Evolutionary conservation across 179 eudicot genomes (phyloP).

Genomic region (Monotropa hypopitys): DNA sequence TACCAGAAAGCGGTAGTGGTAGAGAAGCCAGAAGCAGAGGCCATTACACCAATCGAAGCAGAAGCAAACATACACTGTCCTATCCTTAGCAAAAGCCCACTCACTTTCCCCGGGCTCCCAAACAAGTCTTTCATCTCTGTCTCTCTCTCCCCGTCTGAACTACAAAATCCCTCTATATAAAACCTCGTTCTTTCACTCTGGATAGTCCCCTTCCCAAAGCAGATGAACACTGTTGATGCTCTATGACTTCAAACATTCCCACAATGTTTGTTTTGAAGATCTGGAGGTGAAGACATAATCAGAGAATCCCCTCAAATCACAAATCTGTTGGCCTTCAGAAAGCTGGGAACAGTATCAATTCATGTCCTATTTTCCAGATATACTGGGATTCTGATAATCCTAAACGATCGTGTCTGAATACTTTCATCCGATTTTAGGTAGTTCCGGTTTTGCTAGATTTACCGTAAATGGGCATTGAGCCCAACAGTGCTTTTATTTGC

Average conservation of each 20-base stretch:
- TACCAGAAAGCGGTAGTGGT: conserved; percentile 90
- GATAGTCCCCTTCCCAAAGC: neutral
- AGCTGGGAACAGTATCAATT: neutral
- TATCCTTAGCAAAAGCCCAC: conserved; percentile 61
- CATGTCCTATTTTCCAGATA: neutral
- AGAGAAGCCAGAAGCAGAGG: conserved; percentile 63
- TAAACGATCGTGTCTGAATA: too few species aligned
- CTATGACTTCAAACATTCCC: conserved; percentile 1
- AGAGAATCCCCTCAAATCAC: neutral
- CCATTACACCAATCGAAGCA: conserved; percentile 66
- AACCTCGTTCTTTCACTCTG: neutral
- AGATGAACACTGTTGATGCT: neutral
- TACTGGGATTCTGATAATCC: neutral
- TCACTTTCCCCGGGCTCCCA: conserved; percentile 71
- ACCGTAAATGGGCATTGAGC: too few species aligned
- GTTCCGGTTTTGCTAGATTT: too few species aligned
- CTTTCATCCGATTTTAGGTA: too few species aligned
- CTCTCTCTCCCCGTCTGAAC: neutral
- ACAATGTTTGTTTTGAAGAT: neutral
- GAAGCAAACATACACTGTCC: conserved; percentile 84
- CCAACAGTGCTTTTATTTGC: too few species aligned
- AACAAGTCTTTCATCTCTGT: conserved; percentile 54
- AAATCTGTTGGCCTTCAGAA: neutral
- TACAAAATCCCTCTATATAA: neutral
- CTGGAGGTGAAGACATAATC: neutral